phyloP scores from a whole-genome alignment of 2,329 filamentous ascomycete genomes.

The Fusarium nelsonii region DNA sequence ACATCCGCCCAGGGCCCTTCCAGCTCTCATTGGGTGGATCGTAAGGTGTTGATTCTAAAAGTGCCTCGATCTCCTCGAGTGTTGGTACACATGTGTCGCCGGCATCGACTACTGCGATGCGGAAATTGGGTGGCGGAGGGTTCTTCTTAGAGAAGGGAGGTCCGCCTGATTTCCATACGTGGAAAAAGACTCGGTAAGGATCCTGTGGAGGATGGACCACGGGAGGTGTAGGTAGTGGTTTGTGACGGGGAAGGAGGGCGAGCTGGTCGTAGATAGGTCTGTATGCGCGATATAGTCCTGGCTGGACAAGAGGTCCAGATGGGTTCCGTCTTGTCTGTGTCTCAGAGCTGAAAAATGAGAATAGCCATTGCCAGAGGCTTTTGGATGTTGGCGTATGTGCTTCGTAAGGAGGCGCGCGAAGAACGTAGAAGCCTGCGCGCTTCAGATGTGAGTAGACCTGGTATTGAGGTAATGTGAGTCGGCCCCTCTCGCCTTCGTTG shows the following conservation, averaged over 20 bases:
- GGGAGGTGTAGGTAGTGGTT: conserved; percentile 59
- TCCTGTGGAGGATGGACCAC: conserved; percentile 51
- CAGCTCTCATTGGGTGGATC: conserved; percentile 64
- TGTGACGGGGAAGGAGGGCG: conserved; percentile 78
- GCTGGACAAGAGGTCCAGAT: conserved; percentile 70
- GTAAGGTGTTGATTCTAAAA: conserved; percentile 81
- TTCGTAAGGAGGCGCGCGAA: conserved; percentile 69
- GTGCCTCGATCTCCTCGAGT: conserved; percentile 74
- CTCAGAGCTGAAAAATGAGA: conserved; percentile 58
- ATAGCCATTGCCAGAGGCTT: conserved; percentile 66
- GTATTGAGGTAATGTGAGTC: conserved; percentile 80
- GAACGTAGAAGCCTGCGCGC: conserved; percentile 83
- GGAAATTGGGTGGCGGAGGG: conserved; percentile 84
- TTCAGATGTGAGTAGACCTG: conserved; percentile 89
- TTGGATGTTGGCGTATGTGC: conserved; percentile 34
- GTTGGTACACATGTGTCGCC: conserved; percentile 78
- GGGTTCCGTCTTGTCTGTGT: conserved; percentile 48
- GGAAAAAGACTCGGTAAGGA: conserved; percentile 80
- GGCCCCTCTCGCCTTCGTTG: conserved; percentile 70
- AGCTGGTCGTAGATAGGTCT: conserved; percentile 81
- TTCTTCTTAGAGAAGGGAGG: conserved; percentile 81
- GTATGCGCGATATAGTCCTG: conserved; percentile 75
- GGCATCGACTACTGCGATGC: conserved; percentile 84
- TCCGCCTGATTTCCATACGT: conserved; percentile 79
- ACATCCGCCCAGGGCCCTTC: conserved; percentile 66